Base-by-base conservation (phyloP, 2,329 filamentous ascomycete species). In the Fusarium bactridioides region DNA sequence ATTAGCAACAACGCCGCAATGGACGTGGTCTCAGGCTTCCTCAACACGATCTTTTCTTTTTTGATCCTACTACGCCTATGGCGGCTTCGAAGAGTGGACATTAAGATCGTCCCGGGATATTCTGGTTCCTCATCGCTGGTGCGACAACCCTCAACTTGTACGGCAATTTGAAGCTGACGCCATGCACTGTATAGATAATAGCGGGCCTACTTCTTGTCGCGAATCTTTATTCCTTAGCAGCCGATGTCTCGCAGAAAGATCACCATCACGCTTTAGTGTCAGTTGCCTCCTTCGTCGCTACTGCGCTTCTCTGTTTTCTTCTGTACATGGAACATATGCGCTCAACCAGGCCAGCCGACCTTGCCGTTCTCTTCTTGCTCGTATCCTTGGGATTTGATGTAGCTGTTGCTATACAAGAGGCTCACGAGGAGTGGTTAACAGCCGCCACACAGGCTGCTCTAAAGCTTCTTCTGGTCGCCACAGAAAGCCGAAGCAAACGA, bases 361-460 rank as follows among this genome's bases (percentile, higher is more conserved):
- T 58, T 5, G 41, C 19, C 3, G 31, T 48, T 25, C 5, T 48
- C 10, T 47, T 48, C 10, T 12, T 23, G 5, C 23, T 58, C 8
- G 1, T 37, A 19, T 19, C 31, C 9, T 37, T 15, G 6, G 29
- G 1, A 2, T 10, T 7, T 10, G 54, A 47, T 18, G 11, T 23
- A 2, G 18, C 13, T 18, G 5, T 5, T 35, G 3, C 10, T 9
- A 4, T 56, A 7, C 10, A 45, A 35, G 5, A 27, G 4, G n/a
- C 13, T 18, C 12, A 4, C 1, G 7, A 27, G 7, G 7, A 9
- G 1, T 12, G 7, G 4, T 11, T 45, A 0, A 4, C 47, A 4
- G 10, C 18, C 3, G 18, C 29, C 10, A 56, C 18, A 4, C 19
- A 48, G 13, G 1, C 15, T 15, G 1, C 41, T 48, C 41, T 37